Evolutionary conservation across 495 filamentous ascomycete species (phyloP).

Genomic region (Neurospora cerealis): DNA sequence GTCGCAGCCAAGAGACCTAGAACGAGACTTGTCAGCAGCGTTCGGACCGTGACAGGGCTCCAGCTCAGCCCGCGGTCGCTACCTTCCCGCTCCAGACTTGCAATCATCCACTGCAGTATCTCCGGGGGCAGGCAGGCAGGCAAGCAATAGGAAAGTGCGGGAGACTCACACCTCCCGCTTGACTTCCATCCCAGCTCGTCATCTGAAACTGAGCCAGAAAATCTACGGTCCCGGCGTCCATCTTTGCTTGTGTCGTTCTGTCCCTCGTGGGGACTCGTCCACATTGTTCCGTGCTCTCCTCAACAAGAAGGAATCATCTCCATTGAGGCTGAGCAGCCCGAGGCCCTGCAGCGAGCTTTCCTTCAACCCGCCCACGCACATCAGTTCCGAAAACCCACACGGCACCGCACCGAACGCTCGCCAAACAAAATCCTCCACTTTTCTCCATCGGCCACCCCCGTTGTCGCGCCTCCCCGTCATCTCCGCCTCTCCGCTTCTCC

Average conservation of each 20-base stretch:
- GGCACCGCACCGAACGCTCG: not conserved
- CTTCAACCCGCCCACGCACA: not conserved
- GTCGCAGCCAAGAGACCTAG: not conserved
- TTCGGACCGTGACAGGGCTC: not conserved
- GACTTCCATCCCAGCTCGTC: not conserved
- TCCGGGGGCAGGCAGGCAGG: not conserved
- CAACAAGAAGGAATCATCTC: not conserved
- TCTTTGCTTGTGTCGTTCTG: not conserved
- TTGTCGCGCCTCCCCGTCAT: not conserved
- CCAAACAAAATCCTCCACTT: constrained; percentile 7
- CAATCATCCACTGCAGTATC: not conserved
- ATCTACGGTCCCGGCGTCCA: not conserved
- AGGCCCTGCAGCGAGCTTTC: not conserved
- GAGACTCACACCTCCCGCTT: not conserved
- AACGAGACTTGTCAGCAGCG: not conserved
- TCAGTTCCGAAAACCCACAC: constrained; percentile 6
- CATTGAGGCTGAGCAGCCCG: not conserved
- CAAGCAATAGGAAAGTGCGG: not conserved
- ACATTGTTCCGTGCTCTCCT: not conserved
- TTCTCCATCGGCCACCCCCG: constrained; percentile 1
- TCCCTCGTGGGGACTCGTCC: not conserved
- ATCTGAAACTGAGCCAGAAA: not conserved
- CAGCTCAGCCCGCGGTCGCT: not conserved
- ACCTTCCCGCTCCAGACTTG: not conserved
- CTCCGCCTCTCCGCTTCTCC: constrained; percentile 2